Percentiles rank a stretch among this genome's conserved stretches.
Conservation (phyloP, 148 eudicot species). For the Tetragonia tetragonoides region DNA sequence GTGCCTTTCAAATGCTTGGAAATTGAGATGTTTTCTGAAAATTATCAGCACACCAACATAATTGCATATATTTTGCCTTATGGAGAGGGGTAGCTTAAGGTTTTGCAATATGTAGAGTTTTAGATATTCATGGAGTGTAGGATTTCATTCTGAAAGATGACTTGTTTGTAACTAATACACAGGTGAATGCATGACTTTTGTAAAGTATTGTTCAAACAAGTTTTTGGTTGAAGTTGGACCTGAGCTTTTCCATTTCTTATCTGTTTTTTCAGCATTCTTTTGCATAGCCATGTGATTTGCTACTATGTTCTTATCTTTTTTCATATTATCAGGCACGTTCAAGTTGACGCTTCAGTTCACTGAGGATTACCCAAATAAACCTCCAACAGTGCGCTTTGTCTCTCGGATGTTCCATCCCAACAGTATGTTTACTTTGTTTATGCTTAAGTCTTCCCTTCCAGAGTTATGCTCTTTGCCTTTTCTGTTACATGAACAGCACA, state of each 20-base stretch:
- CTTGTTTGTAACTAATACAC: not conserved
- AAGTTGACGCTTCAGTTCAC: conserved; percentile 62
- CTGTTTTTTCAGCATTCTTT: not conserved
- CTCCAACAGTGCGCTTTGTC: conserved; percentile 63
- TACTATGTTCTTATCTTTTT: conserved; percentile 13
- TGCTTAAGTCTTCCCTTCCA: not conserved
- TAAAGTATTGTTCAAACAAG: not conserved
- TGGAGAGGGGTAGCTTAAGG: too few relatives aligned
- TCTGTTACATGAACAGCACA: not conserved
- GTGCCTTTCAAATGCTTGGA: not conserved
- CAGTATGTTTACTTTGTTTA: conserved; percentile 36
- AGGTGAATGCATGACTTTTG: not conserved
- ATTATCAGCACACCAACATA: not conserved
- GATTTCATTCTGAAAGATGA: not conserved
- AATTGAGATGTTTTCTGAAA: not conserved
- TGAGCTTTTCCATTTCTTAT: too few relatives aligned
- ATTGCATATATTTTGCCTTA: not conserved
- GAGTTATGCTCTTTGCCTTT: not conserved
- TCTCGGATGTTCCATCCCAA: conserved; percentile 75
- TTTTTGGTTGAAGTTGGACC: not conserved
- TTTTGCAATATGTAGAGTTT: too few relatives aligned
- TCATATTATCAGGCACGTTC: conserved; percentile 54
- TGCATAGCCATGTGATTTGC: not conserved
- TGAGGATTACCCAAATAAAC: conserved; percentile 71
- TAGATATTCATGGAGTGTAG: not conserved